Base-by-base conservation (phyloP, 2,329 filamentous ascomycete genomes). In the Torrubiella hemipterigena region DNA sequence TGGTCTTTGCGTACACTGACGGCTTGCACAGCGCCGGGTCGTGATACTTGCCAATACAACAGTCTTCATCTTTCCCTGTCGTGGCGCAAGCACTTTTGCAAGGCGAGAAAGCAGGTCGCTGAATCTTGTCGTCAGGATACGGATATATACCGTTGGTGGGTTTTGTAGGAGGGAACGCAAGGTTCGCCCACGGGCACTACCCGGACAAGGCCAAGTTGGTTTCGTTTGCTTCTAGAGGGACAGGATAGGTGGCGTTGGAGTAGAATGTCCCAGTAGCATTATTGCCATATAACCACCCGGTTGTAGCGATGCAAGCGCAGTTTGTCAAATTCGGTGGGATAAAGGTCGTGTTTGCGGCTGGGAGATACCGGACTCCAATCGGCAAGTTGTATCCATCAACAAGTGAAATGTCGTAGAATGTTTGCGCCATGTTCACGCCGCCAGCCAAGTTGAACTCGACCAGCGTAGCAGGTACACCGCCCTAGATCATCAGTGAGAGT, bases 381-480 rank as follows among this genome's bases (percentile, higher is more conserved):
- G 81, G 80, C 2, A 89, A 56, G 48, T 89, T 89, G 65, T 89
- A 89, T 29, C 83, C 83, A 48, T 91, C 83, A 15, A 91, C 83
- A 3, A 89, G 65, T 24, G 81, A 86, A 39, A 91, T 82, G 52
- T 91, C 83, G 56, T 87, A 89, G 51, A 84, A 91, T 8, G 76
- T 80, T 48, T 86, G 78, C 36, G 49, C 55, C 29, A 60, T 59
- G 15, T 63, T 61, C 26, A 67, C 57, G 18, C 78, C 77, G 17
- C 77, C 80, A 30, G 73, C 69, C 12, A 89, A 66, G 33, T 79
- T 85, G 55, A 91, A 87, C 49, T 93, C 84, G 23, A 80, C 82
- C 10, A 93, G 67, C 2, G 81, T 87, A 11, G 76, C 76, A 9
- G 84, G 84, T 18, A 76, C 70, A 34, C 73, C 66, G 13, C 83